phyloP scores from a whole-genome alignment of 2,329 filamentous ascomycete genomes.

The Rhynchosporium secalis region DNA sequence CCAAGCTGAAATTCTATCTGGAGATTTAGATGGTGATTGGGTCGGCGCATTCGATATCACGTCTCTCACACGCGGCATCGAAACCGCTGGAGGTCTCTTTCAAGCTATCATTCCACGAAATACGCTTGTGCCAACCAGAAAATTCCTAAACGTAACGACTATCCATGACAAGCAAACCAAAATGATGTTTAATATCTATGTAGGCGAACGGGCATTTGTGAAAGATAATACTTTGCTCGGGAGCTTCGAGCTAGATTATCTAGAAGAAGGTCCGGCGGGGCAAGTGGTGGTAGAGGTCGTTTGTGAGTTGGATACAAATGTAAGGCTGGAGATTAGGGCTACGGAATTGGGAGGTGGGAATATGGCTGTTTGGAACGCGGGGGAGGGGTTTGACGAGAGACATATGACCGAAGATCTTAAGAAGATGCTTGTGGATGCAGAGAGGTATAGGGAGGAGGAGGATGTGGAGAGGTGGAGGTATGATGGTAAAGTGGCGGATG shows the following conservation, averaged over 20 bases:
- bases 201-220: constrained; percentile 71
- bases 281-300: constrained; percentile 24
- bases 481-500: neutral
- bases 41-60: neutral
- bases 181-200: constrained; percentile 65
- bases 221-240: constrained; percentile 70
- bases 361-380: neutral
- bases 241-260: constrained; percentile 65
- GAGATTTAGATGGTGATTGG: neutral
- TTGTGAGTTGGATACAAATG: constrained; percentile 30
- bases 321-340: constrained; percentile 11
- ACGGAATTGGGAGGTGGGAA: constrained; percentile 3
- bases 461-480: neutral
- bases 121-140: constrained; percentile 17
- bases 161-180: constrained; percentile 54
- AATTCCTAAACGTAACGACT: constrained; percentile 42
- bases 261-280: constrained; percentile 49
- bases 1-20: constrained; percentile 5
- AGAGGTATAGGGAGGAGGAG: neutral
- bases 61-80: constrained; percentile 17
- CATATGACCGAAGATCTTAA: neutral
- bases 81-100: constrained; percentile 14
- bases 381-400: neutral
- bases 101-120: constrained; percentile 13
- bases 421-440: neutral